Evolutionary conservation across 371 early-diverging fungal species (phyloP).

Genomic region (Mucor sp.): DNA sequence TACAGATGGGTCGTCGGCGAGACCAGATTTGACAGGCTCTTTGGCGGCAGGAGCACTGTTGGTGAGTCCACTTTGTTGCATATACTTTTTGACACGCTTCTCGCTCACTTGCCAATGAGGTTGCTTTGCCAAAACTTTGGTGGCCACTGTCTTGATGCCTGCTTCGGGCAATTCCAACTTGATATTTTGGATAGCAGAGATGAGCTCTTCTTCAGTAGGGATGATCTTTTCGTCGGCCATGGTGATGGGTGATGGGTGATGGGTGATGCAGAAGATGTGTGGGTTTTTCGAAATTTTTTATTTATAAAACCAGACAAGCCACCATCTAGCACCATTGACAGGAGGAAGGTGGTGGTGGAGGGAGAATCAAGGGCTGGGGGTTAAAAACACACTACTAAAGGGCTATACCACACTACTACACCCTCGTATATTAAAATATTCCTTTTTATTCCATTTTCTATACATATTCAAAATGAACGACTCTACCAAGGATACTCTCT

Average conservation of each 20-base stretch:
- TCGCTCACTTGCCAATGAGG: conserved; percentile 67
- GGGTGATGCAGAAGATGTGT: neutral
- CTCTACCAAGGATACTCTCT: conserved; percentile 53
- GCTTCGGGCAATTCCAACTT: conserved; percentile 55
- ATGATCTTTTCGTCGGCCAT: conserved; percentile 39
- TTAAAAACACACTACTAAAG: neutral
- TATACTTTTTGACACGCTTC: conserved; percentile 68
- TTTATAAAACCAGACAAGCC: conserved; percentile 9
- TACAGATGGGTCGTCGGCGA: conserved; percentile 58
- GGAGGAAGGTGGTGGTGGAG: neutral
- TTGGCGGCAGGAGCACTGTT: conserved; percentile 7
- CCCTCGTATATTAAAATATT: conserved; percentile 6
- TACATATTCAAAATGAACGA: conserved; percentile 43
- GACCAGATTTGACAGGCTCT: conserved; percentile 44
- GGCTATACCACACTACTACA: neutral
- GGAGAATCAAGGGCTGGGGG: neutral
- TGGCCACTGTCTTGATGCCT: conserved; percentile 61
- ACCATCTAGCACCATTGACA: conserved; percentile 3
- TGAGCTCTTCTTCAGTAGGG: conserved; percentile 42
- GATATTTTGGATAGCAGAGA: conserved; percentile 45
- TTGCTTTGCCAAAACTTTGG: conserved; percentile 42
- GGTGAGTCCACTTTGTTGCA: conserved; percentile 56
- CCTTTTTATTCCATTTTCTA: conserved; percentile 10
- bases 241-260: neutral
- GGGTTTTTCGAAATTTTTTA: neutral